Evolutionary conservation across 2,329 filamentous ascomycete species (phyloP), one percentile per base, ranked within the genome.

Genomic region (Fusarium drepaniforme): DNA sequence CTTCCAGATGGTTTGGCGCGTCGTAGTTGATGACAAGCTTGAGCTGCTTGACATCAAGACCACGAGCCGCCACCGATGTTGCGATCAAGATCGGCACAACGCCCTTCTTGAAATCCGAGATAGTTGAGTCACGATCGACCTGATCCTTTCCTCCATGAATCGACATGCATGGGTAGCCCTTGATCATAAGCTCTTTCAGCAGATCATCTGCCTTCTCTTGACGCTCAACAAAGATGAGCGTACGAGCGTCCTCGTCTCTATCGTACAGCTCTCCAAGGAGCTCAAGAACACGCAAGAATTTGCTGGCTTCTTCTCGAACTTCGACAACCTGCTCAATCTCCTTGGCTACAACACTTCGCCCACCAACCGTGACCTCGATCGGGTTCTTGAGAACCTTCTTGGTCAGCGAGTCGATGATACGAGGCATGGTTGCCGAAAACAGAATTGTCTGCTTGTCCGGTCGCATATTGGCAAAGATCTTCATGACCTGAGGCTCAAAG

Each of bases 1-100:
- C 97, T 84, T 99, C 97, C 72, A 98, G 84, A 84, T 98, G 96
- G 79, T 97, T 97, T 1, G 96, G 96, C 1, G 93, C 94, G 80
- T 98, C 96, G 81, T 95, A 98, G 84, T 98, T 98, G 84, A 99
- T 92, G 64, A 99, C 97, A 37, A 98, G 89, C 83, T 97, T 98
- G 38, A 99, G 88, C 82, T 97, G 95, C 84, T 98, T 98, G 53
- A 99, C 96, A 82, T 99, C 97, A 46, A 99, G 87, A 71, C 97
- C 97, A 83, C 97, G 94, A 61, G 97, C 97, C 44, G 97, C 97
- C 68, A 99, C 95, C 13, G 96, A 98, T 0, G 97, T 99, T 13
- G 97, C 97, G 80, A 98, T 93, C 80, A 99, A 88, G 67, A 99
- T 93, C 0, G 96, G 96, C 58, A 97, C 91, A 51, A 96, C 90